Percentiles rank a stretch among this genome's conserved stretches.
phyloP scores from a whole-genome alignment of 2,329 filamentous ascomycete genomes.

The Neurospora crassa region DNA sequence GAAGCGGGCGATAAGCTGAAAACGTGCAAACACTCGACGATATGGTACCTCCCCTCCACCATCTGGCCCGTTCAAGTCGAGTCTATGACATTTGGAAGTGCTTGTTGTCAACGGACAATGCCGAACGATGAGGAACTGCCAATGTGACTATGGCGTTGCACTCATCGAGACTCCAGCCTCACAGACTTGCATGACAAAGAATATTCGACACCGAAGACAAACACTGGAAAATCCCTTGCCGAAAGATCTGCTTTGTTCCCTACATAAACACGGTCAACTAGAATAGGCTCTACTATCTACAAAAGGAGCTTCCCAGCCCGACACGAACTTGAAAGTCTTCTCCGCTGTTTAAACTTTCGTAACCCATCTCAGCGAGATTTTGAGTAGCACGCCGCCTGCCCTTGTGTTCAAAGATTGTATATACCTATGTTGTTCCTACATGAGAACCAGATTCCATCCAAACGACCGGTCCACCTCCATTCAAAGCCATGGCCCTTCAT shows the following conservation, averaged over 20 bases:
- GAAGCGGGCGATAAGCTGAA: background rate
- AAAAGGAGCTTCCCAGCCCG: background rate
- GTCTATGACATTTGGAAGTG: too few species aligned
- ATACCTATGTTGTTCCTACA: constrained; percentile 5
- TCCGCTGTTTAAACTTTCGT: background rate
- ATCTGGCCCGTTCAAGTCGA: background rate
- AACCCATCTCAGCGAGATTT: background rate
- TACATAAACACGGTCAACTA: background rate
- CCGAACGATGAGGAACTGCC: background rate
- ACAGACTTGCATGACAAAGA: background rate
- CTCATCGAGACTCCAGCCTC: background rate
- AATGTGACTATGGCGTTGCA: background rate
- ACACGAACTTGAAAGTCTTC: background rate
- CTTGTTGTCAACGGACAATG: too few species aligned
- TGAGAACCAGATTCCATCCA: constrained; percentile 5
- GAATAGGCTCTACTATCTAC: background rate
- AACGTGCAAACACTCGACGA: background rate
- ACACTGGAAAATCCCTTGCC: background rate
- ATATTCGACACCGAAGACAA: background rate
- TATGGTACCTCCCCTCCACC: background rate
- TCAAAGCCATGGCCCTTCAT: constrained; percentile 3
- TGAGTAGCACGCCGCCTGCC: background rate
- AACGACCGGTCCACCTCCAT: constrained; percentile 1
- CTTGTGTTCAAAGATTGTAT: background rate
- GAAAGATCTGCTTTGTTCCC: background rate